Percentiles rank a stretch among this genome's conserved stretches.
Conservation (phyloP, 352 stramenopile genomes). For the Phytophthora ohioensis region DNA sequence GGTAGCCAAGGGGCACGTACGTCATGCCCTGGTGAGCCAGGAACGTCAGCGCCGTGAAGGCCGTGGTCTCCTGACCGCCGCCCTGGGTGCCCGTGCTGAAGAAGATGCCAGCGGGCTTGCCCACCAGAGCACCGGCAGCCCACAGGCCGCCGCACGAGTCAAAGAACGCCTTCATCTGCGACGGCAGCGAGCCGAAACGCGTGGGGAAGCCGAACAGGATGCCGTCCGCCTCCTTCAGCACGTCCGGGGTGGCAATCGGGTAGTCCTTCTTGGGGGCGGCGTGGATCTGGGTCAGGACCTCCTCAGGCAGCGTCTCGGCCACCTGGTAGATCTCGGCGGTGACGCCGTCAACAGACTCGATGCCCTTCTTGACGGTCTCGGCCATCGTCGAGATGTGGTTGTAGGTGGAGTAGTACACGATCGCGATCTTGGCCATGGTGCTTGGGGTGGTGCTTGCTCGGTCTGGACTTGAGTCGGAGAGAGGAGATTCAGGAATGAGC, state of each 20-base stretch:
- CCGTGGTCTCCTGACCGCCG: slow-evolving; percentile 38
- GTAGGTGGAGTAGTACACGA: slow-evolving; percentile 45
- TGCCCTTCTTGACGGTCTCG: slow-evolving; percentile 24
- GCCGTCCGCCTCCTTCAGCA: slow-evolving; percentile 37
- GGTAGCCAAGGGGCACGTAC: slow-evolving; percentile 37
- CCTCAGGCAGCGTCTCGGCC: slow-evolving; percentile 25
- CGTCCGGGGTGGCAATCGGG: slow-evolving; percentile 31
- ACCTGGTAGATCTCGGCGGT: slow-evolving; percentile 36
- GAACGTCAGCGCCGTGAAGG: slow-evolving; percentile 41
- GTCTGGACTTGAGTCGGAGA: slow-evolving; percentile 13
- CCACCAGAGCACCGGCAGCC: slow-evolving; percentile 29
- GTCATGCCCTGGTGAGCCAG: slow-evolving; percentile 36
- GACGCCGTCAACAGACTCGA: slow-evolving; percentile 33
- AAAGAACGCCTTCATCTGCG: slow-evolving; percentile 40
- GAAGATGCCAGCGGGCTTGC: slow-evolving; percentile 40
- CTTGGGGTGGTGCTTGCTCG: background rate
- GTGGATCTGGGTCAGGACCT: slow-evolving; percentile 25
- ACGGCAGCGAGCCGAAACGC: slow-evolving; percentile 36
- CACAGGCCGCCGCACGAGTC: slow-evolving; percentile 36
- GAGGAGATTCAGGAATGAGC: slow-evolving; percentile 32
- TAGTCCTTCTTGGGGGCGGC: slow-evolving; percentile 37
- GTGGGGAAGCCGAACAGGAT: slow-evolving; percentile 45
- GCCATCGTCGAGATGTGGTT: slow-evolving; percentile 30
- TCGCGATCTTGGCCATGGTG: slow-evolving; percentile 40
- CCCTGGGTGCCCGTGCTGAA: slow-evolving; percentile 40